Conservation (phyloP, 1,139 yeast species). For the Saccharomycopsis hybrid region DNA sequence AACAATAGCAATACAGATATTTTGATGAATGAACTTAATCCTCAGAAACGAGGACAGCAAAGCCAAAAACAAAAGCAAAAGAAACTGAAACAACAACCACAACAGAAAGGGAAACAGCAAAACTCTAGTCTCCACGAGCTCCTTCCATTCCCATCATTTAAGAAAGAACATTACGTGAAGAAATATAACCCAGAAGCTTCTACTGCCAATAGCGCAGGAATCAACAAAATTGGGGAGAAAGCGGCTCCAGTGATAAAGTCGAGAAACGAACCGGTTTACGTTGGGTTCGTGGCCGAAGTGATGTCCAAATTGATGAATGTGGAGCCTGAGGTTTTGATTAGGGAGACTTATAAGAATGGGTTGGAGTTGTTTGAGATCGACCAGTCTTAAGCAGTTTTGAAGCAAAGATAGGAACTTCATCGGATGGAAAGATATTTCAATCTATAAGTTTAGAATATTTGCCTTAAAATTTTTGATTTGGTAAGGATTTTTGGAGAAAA, state of each 20-base stretch:
- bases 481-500: too few relatives aligned
- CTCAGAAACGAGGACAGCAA: too few relatives aligned
- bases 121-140: constrained; percentile 33
- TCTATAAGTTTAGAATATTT: too few relatives aligned
- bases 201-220: too few relatives aligned
- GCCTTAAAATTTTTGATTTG: too few relatives aligned
- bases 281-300: constrained; percentile 76
- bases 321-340: constrained; percentile 48
- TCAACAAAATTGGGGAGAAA: too few relatives aligned
- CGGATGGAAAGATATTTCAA: too few relatives aligned
- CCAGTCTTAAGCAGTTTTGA: too few relatives aligned
- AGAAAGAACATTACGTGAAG: constrained; percentile 40
- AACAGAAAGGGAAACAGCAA: constrained; percentile 21
- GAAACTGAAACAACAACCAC: constrained; percentile 17
- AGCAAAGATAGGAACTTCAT: too few relatives aligned
- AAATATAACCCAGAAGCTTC: constrained; percentile 23
- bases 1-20: constrained; percentile 4
- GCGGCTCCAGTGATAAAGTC: constrained; percentile 60
- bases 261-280: constrained; percentile 85
- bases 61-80: too few relatives aligned
- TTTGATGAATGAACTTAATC: background rate
- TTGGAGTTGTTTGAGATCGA: constrained; percentile 44
- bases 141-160: constrained; percentile 56
- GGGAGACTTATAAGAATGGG: constrained; percentile 59
- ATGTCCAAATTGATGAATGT: constrained; percentile 52